A percentile compares a stretch with the other conserved stretches of the same genome.
Conservation (phyloP, 345 rosid genomes). For the Aquilaria malaccensis region DNA sequence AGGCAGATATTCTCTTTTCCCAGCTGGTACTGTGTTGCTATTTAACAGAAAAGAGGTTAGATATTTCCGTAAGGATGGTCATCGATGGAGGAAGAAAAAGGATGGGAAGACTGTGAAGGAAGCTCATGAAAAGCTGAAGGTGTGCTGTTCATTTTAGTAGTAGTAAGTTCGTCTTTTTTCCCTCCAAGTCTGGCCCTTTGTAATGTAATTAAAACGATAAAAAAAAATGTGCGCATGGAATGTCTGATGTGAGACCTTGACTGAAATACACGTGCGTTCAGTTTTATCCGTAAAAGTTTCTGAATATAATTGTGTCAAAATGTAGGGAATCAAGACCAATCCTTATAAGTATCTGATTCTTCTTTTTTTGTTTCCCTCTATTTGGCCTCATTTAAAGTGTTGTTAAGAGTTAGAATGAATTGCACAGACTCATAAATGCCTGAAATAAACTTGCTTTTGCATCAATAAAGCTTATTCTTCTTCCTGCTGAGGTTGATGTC, state of each 20-base stretch:
- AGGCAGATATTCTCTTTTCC: conserved; percentile 2
- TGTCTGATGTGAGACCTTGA: not conserved
- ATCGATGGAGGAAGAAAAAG: conserved; percentile 90
- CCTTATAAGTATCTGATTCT: no score
- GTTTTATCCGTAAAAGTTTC: no score
- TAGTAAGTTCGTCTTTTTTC: conserved; percentile 34
- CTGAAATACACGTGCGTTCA: not conserved
- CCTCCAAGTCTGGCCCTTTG: conserved; percentile 10
- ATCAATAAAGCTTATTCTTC: no score
- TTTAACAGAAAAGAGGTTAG: conserved; percentile 83
- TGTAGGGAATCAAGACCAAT: no score
- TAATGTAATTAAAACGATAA: conserved; percentile 7
- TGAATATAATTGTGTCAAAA: no score
- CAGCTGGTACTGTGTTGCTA: conserved; percentile 83
- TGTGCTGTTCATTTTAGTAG: conserved; percentile 44
- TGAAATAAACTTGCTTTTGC: no score
- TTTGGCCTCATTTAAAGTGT: no score
- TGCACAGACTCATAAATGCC: no score
- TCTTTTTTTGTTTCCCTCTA: no score
- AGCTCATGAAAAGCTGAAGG: conserved; percentile 99
- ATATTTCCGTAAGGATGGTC: conserved; percentile 89
- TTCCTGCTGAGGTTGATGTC: no score
- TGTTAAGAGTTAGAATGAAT: no score
- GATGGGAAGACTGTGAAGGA: conserved; percentile 94
- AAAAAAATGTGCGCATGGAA: no score